Evolutionary conservation across 768 basidiomycete species (phyloP).

Genomic region (Suillus cothurnatus): DNA sequence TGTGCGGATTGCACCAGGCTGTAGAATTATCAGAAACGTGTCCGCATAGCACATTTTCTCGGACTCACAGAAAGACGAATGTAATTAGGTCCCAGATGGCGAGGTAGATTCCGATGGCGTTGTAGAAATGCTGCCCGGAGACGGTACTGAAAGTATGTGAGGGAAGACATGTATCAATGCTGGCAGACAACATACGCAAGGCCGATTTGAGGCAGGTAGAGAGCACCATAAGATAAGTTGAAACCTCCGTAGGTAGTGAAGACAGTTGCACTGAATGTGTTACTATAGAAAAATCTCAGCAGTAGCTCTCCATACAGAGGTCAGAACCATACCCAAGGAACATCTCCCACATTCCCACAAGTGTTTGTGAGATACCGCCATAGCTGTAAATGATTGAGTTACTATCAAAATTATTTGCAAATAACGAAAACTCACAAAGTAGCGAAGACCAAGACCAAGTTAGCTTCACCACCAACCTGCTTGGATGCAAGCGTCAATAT

Average conservation of each 20-base stretch:
- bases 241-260: conserved; percentile 32
- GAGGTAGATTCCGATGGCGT: conserved; percentile 31
- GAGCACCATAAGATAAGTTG: conserved; percentile 31
- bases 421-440: conserved; percentile 23
- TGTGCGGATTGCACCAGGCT: conserved; percentile 29
- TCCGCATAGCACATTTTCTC: neutral
- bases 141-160: conserved; percentile 21
- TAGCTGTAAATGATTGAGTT: conserved; percentile 21
- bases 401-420: neutral
- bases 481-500: conserved; percentile 26
- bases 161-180: neutral
- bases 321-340: conserved; percentile 28
- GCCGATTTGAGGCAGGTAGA: conserved; percentile 28
- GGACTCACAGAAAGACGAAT: conserved; percentile 25
- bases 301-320: neutral
- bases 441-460: conserved; percentile 31
- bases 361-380: conserved; percentile 32
- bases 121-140: conserved; percentile 27
- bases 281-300: conserved; percentile 20
- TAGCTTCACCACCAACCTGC: conserved; percentile 17
- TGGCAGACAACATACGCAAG: conserved; percentile 22
- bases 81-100: conserved; percentile 29
- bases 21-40: neutral
- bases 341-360: conserved; percentile 36
- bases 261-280: conserved; percentile 31